phyloP scores from a whole-genome alignment of 495 filamentous ascomycete species.

The Halenospora varia region DNA sequence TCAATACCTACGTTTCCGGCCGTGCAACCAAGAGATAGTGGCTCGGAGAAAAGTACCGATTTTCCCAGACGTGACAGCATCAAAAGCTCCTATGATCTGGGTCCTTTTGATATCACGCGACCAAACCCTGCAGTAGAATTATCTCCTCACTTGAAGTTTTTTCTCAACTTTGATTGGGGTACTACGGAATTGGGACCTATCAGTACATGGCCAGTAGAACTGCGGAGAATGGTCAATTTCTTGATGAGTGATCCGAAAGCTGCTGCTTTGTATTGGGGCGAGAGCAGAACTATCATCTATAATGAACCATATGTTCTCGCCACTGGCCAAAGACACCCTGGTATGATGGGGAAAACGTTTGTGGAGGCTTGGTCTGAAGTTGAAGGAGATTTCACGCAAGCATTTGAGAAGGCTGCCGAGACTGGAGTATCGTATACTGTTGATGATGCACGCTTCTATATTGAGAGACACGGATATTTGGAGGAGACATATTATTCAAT shows the following conservation, averaged over 20 bases:
- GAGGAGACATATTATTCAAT: constrained; percentile 19
- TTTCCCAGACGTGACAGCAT: constrained; percentile 1
- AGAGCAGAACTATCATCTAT: too few relatives aligned
- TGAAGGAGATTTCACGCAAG: constrained; percentile 6
- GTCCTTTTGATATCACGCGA: constrained; percentile 7
- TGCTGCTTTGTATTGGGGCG: constrained; percentile 15
- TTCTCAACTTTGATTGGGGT: constrained; percentile 16
- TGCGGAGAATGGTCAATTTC: constrained; percentile 15
- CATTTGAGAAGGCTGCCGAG: constrained; percentile 8
- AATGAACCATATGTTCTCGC: too few relatives aligned
- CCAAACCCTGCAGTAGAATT: background rate
- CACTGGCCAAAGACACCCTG: too few relatives aligned
- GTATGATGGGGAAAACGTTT: constrained; percentile 15
- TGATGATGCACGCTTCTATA: constrained; percentile 12
- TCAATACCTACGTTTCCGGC: background rate
- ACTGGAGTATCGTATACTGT: constrained; percentile 3
- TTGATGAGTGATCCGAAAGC: constrained; percentile 16
- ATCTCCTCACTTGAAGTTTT: constrained; percentile 5
- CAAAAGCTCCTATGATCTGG: background rate
- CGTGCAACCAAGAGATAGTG: background rate
- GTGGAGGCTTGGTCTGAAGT: constrained; percentile 13
- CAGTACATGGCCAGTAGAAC: constrained; percentile 5
- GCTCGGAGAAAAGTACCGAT: background rate
- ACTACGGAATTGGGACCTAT: constrained; percentile 14
- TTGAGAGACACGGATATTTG: constrained; percentile 16